Percentiles rank a stretch among this genome's conserved stretches.
phyloP scores from a whole-genome alignment of 768 basidiomycete genomes.

The Hortiboletus campestris region DNA sequence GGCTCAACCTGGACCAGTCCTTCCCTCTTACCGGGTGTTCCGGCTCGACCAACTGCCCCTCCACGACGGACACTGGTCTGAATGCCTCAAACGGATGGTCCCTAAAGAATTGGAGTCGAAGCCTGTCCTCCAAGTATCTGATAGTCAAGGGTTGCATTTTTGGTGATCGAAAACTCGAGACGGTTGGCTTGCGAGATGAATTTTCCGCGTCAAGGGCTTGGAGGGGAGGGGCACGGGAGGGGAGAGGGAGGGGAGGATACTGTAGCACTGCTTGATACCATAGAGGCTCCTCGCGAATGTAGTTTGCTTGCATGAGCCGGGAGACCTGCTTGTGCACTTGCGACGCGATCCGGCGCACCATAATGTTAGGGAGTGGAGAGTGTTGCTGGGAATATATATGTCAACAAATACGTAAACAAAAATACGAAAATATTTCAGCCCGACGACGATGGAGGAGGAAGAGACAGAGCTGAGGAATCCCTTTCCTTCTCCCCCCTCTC shows the following conservation, averaged over 20 bases:
- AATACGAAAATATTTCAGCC: background rate
- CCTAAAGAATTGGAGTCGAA: constrained; percentile 87
- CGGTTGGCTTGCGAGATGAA: constrained; percentile 21
- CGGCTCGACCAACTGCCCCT: constrained; percentile 56
- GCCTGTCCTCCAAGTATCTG: constrained; percentile 77
- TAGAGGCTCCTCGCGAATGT: constrained; percentile 62
- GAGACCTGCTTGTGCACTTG: constrained; percentile 89
- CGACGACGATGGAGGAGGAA: constrained; percentile 48
- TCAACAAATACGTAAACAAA: background rate
- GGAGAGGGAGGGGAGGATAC: constrained; percentile 85
- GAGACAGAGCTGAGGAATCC: constrained; percentile 79
- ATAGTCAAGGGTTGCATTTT: constrained; percentile 56
- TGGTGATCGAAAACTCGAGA: constrained; percentile 32
- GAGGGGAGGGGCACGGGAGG: constrained; percentile 64
- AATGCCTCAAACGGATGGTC: constrained; percentile 98
- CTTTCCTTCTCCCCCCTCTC: constrained; percentile 86
- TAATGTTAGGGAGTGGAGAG: constrained; percentile 22
- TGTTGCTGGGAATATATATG: background rate
- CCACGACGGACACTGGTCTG: constrained; percentile 73
- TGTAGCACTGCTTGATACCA: constrained; percentile 87
- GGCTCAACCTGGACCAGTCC: constrained; percentile 76
- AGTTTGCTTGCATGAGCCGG: constrained; percentile 68
- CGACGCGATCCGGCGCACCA: constrained; percentile 79
- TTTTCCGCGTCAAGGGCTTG: constrained; percentile 45
- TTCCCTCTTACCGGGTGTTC: constrained; percentile 56